Percentiles rank a stretch among this genome's conserved stretches.
These are phyloP conservation scores for Russula dissimulans DNA, from an alignment of 768 basidiomycete genomes.

Conservation along the genomic window DNA sequence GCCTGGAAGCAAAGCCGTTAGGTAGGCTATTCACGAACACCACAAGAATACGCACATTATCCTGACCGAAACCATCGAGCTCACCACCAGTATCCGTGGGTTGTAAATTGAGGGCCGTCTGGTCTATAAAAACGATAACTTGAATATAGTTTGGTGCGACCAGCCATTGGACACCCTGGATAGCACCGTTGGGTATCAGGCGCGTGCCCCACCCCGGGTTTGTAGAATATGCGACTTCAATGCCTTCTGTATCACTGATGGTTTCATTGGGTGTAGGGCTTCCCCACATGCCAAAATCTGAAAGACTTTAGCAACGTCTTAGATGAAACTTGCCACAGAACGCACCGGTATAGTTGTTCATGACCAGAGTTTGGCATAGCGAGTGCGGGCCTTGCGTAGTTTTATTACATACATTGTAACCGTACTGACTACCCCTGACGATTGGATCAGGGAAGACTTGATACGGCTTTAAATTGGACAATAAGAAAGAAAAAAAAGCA, in stretches of 20 bases:
- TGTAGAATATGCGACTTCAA: conserved; percentile 73
- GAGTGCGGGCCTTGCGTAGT: conserved; percentile 54
- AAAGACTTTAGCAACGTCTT: background rate
- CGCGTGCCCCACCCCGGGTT: conserved; percentile 63
- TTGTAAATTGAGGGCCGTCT: conserved; percentile 45
- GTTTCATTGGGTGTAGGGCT: conserved; percentile 40
- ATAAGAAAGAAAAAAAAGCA: background rate
- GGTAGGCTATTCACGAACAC: background rate
- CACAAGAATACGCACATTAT: conserved; percentile 31
- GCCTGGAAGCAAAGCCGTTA: conserved; percentile 31
- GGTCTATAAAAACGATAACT: conserved; percentile 56
- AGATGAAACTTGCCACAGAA: background rate
- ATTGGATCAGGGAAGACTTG: conserved; percentile 37
- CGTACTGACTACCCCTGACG: conserved; percentile 47
- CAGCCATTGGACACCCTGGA: conserved; percentile 57
- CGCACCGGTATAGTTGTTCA: conserved; percentile 47
- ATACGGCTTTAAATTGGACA: conserved; percentile 34
- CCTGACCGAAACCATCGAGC: conserved; percentile 69
- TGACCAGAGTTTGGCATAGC: conserved; percentile 59
- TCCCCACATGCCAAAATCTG: conserved; percentile 68
- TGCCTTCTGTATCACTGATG: conserved; percentile 59
- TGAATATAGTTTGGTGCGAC: conserved; percentile 50
- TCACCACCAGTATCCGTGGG: conserved; percentile 61
- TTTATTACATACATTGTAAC: conserved; percentile 61
- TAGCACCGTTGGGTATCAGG: conserved; percentile 55